Evolutionary conservation across 768 basidiomycete species (phyloP), one percentile per base, ranked within the genome.

Genomic region (Mycena crocata): DNA sequence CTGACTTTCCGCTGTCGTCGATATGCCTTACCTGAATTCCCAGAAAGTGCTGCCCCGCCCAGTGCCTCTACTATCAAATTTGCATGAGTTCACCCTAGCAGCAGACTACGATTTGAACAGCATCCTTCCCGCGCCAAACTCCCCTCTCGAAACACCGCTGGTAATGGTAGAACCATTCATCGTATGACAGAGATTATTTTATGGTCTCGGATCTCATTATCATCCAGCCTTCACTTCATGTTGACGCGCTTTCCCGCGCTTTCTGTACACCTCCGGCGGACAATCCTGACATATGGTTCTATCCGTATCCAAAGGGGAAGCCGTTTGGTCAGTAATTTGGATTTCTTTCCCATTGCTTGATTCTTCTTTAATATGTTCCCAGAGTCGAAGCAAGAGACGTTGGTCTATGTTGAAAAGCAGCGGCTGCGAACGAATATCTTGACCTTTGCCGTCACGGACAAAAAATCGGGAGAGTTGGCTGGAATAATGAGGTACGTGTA

Each of bases 341-440:
- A 31, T 26, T 28, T 28, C 37, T 19, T 51, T 23, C 19, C 14
- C 32, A 34, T 17, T 28, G 21, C 24, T 23, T 35, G n/a, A 31
- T 17, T 49, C 13, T 28, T 31, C 35, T 8, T 26, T 59, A 26
- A 64, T 31, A 19, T 26, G 2, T 12, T 12, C 9, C 12, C 35
- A 72, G 72, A 64, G 35, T 68, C 66, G 3, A 72, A 71, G 57
- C 39, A 64, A 17, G 72, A 72, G 51, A 72, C 72, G 0, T 56
- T 72, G 57, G 57, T 68, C 12, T 72, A 70, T 56, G 62, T 72
- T 34, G 72, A 72, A 57, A 72, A 72, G 55, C 72, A 70, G 44
- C 66, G 72, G 13, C 72, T 70, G 10, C 66, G 72, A 21, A 24
- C 66, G 31, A 72, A 72, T 51, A 26, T 72, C n/a, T 62, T 72